These are phyloP conservation scores for Venturiaceae sp. DNA, from an alignment of 2,329 filamentous ascomycete species.

Conservation along the genomic window DNA sequence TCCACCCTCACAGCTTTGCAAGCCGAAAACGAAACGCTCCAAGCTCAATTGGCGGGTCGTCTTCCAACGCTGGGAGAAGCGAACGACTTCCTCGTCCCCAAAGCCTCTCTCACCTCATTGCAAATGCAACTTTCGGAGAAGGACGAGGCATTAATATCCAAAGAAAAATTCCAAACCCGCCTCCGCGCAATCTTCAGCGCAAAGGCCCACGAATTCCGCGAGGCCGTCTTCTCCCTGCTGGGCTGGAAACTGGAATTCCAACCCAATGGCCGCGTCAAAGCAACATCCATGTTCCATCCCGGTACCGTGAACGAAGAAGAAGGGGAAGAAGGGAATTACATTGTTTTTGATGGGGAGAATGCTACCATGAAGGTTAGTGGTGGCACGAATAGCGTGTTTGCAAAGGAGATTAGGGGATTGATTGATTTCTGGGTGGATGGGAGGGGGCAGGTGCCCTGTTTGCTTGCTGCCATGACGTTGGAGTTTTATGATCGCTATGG, in stretches of 20 bases:
- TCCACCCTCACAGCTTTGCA: constrained; percentile 67
- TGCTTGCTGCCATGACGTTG: constrained; percentile 80
- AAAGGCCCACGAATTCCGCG: constrained; percentile 90
- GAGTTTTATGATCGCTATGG: constrained; percentile 70
- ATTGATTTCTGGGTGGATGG: constrained; percentile 96
- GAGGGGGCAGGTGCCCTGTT: constrained; percentile 86
- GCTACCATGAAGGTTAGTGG: constrained; percentile 98
- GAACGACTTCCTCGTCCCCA: constrained; percentile 57
- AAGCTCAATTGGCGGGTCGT: constrained; percentile 50
- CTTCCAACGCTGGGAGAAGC: constrained; percentile 13
- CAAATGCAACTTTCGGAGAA: constrained; percentile 63
- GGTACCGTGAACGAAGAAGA: constrained; percentile 43
- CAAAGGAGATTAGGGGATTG: constrained; percentile 70
- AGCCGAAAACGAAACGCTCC: constrained; percentile 74
- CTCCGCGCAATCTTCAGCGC: constrained; percentile 88
- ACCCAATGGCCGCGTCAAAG: constrained; percentile 91
- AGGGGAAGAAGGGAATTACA: constrained; percentile 48
- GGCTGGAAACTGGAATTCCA: constrained; percentile 95
- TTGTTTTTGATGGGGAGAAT: constrained; percentile 83
- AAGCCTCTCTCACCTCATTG: constrained; percentile 64
- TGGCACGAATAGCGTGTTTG: constrained; percentile 79
- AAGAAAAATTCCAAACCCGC: constrained; percentile 72
- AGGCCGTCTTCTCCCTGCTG: constrained; percentile 83
- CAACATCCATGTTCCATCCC: constrained; percentile 77
- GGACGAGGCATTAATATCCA: constrained; percentile 41